phyloP scores from a whole-genome alignment of 352 stramenopile species.

The Pythium dissotocum region DNA sequence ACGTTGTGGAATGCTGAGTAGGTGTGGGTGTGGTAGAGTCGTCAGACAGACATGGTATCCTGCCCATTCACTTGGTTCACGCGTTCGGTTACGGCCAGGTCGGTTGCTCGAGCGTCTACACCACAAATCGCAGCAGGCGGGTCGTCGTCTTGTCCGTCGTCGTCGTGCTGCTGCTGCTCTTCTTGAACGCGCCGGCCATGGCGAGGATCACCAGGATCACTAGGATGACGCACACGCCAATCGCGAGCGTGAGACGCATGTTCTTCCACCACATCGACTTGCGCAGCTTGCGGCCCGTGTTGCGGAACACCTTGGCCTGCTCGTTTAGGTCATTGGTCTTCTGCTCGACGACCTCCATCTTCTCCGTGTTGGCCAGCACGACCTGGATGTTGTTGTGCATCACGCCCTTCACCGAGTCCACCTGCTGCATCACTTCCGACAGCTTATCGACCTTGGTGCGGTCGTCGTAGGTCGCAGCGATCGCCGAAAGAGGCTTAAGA shows the following conservation, averaged over 20 bases:
- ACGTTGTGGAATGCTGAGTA: constrained; percentile 5
- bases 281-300: constrained; percentile 76
- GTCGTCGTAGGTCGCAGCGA: constrained; percentile 79
- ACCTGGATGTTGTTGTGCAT: constrained; percentile 91
- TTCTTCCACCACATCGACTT: constrained; percentile 89
- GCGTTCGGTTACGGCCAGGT: neutral
- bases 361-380: constrained; percentile 85
- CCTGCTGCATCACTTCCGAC: constrained; percentile 80
- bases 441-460: constrained; percentile 88
- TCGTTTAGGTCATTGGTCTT: constrained; percentile 88
- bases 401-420: constrained; percentile 78
- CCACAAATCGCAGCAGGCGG: constrained; percentile 28
- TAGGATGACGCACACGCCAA: constrained; percentile 62
- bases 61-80: constrained; percentile 8
- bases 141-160: constrained; percentile 15
- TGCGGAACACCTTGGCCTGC: constrained; percentile 86
- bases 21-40: neutral
- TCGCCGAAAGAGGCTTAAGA: constrained; percentile 54
- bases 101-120: constrained; percentile 10
- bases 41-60: neutral
- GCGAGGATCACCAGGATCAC: constrained; percentile 79
- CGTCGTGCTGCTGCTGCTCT: constrained; percentile 27
- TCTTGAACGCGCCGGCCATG: constrained; percentile 75
- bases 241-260: constrained; percentile 70
- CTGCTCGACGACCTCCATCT: constrained; percentile 87